Percentiles rank a stretch among this genome's conserved stretches.
Evolutionary conservation across 768 basidiomycete species (phyloP).

Genomic region (Boletus reticuloceps): DNA sequence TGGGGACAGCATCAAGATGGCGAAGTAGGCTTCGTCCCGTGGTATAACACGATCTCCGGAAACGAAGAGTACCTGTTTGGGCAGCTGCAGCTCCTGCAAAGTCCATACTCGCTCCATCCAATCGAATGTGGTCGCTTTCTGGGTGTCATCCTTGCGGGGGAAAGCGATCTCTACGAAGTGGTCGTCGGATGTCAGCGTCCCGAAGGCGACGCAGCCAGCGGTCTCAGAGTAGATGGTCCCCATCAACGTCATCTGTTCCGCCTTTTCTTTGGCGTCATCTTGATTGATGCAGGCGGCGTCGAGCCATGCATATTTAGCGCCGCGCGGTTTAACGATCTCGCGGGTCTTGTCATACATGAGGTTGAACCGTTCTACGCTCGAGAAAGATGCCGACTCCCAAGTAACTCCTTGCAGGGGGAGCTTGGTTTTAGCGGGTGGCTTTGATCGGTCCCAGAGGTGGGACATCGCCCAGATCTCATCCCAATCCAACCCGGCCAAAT

Average conservation of each 20-base stretch:
- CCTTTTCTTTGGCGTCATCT: neutral
- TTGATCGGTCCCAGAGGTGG: neutral
- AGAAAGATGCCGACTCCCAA: neutral
- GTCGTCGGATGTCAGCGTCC: neutral
- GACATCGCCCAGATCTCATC: conserved; percentile 1
- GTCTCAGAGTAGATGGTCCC: neutral
- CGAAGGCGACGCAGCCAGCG: conserved; percentile 6
- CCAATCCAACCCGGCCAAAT: neutral
- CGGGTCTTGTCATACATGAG: neutral
- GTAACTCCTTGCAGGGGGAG: neutral
- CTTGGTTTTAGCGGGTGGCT: neutral
- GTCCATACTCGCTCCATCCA: conserved; percentile 12
- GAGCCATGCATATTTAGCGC: conserved; percentile 1
- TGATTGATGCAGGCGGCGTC: conserved; percentile 5
- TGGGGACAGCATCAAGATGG: conserved; percentile 3
- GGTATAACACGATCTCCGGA: conserved; percentile 3
- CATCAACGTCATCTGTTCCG: conserved; percentile 1
- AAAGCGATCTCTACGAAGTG: neutral
- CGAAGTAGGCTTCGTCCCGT: neutral
- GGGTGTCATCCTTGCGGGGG: neutral
- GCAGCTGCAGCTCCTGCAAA: conserved; percentile 5
- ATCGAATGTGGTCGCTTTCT: conserved; percentile 1
- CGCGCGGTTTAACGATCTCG: neutral
- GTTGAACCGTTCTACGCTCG: neutral
- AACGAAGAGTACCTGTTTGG: conserved; percentile 1